These are phyloP conservation scores for Penicillium verrucosum DNA, from an alignment of 2,329 filamentous ascomycete species.

Conservation along the genomic window DNA sequence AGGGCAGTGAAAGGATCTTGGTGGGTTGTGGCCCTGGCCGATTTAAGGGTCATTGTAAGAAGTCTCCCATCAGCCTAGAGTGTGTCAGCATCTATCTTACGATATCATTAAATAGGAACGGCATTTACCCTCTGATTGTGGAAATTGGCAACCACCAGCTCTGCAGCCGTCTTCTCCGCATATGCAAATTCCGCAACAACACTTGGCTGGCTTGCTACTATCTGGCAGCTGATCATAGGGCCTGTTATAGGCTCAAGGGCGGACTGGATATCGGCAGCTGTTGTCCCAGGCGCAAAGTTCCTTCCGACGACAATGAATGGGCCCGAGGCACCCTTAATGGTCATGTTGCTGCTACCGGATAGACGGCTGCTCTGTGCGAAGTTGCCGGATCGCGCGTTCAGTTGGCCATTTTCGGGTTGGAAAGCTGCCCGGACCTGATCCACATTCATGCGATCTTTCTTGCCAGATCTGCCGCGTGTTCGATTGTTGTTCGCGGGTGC, in stretches of 20 bases:
- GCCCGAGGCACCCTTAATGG: constrained; percentile 54
- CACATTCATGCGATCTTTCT: constrained; percentile 35
- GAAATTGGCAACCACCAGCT: constrained; percentile 59
- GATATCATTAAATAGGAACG: too few species aligned
- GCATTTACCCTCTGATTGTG: constrained; percentile 58
- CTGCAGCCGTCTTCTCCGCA: constrained; percentile 53
- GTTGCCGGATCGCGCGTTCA: constrained; percentile 32
- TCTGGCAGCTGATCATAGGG: constrained; percentile 52
- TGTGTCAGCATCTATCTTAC: constrained; percentile 15
- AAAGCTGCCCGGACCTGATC: constrained; percentile 33
- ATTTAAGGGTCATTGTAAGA: constrained; percentile 56
- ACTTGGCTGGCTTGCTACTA: constrained; percentile 52
- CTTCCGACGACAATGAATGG: constrained; percentile 58
- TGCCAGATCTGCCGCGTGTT: constrained; percentile 26
- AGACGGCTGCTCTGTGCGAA: constrained; percentile 8
- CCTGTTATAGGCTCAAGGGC: constrained; percentile 55
- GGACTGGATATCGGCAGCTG: constrained; percentile 62
- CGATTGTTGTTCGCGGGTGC: constrained; percentile 23
- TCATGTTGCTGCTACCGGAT: constrained; percentile 38
- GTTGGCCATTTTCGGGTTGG: constrained; percentile 29
- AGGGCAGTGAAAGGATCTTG: constrained; percentile 32
- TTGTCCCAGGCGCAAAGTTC: constrained; percentile 66
- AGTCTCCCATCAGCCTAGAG: constrained; percentile 58
- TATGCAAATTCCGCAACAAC: constrained; percentile 62
- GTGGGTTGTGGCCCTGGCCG: constrained; percentile 14